A percentile compares a stretch with the other conserved stretches of the same genome.
These are phyloP conservation scores for Fusarium paranaense DNA, from an alignment of 2,329 filamentous ascomycete species.

Conservation along the genomic window DNA sequence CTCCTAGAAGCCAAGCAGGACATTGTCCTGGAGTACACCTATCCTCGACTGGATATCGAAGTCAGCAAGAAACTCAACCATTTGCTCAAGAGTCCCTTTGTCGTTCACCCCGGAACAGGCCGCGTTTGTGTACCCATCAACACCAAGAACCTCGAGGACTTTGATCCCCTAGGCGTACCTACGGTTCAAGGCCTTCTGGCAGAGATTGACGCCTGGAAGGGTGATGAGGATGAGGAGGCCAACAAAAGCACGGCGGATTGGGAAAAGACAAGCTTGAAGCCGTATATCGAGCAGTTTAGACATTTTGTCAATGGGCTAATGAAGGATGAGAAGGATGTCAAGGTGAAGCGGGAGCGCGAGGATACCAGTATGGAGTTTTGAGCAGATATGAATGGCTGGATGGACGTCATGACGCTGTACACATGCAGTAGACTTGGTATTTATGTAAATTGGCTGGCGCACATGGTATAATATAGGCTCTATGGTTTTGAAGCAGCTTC, in stretches of 20 bases:
- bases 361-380: slow-evolving; percentile 67
- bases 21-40: slow-evolving; percentile 96
- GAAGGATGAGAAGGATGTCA: slow-evolving; percentile 75
- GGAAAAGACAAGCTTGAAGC: slow-evolving; percentile 96
- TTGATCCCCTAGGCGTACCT: slow-evolving; percentile 89
- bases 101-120: slow-evolving; percentile 94
- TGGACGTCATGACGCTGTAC: slow-evolving; percentile 31
- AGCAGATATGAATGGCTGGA: slow-evolving; percentile 16
- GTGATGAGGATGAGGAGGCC: slow-evolving; percentile 54
- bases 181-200: slow-evolving; percentile 84
- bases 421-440: slow-evolving; percentile 33
- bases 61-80: slow-evolving; percentile 99
- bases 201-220: slow-evolving; percentile 88
- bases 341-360: slow-evolving; percentile 67
- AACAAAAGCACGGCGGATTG: slow-evolving; percentile 76
- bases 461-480: slow-evolving; percentile 30
- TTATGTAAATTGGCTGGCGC: slow-evolving; percentile 35
- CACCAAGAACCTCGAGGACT: slow-evolving; percentile 76
- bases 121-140: slow-evolving; percentile 97
- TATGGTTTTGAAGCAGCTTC: slow-evolving; percentile 21
- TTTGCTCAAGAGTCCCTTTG: slow-evolving; percentile 96
- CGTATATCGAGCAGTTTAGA: slow-evolving; percentile 91
- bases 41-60: slow-evolving; percentile 95
- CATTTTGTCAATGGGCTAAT: slow-evolving; percentile 82
- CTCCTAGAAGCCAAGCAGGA: slow-evolving; percentile 94